Evolutionary conservation across 106 monocot species (phyloP).

Genomic region (Apostasia shenzhenica): DNA sequence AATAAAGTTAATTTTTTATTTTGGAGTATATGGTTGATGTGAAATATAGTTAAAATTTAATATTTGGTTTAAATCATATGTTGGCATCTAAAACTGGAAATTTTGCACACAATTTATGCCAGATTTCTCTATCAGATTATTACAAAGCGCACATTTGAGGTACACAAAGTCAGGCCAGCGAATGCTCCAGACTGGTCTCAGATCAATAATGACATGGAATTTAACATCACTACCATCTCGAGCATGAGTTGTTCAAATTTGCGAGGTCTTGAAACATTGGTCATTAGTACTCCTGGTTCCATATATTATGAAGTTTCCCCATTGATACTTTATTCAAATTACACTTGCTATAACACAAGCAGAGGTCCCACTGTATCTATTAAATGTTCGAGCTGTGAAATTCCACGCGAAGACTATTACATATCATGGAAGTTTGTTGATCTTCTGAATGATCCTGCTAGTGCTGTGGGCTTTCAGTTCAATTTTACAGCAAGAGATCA

Average conservation of each 20-base stretch:
- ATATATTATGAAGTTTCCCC: slow-evolving; percentile 53
- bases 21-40: neutral
- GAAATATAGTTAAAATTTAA: neutral
- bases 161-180: slow-evolving; percentile 64
- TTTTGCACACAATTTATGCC: slow-evolving; percentile 3
- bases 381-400: slow-evolving; percentile 61
- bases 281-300: slow-evolving; percentile 55
- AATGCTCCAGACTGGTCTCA: slow-evolving; percentile 66
- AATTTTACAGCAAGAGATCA: slow-evolving; percentile 68
- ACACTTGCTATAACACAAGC: slow-evolving; percentile 70
- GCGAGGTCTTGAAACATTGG: slow-evolving; percentile 38
- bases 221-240: slow-evolving; percentile 83
- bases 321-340: slow-evolving; percentile 40
- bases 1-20: no score
- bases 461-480: slow-evolving; percentile 85
- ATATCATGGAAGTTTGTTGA: slow-evolving; percentile 95
- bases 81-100: slow-evolving; percentile 2
- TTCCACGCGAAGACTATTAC: slow-evolving; percentile 58
- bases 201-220: slow-evolving; percentile 87
- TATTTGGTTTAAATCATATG: neutral
- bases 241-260: slow-evolving; percentile 88
- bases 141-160: slow-evolving; percentile 61
- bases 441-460: slow-evolving; percentile 66
- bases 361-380: slow-evolving; percentile 64
- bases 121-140: slow-evolving; percentile 85